Conservation (phyloP, 2,329 filamentous ascomycete species). For the Magnaporthales sp. region DNA sequence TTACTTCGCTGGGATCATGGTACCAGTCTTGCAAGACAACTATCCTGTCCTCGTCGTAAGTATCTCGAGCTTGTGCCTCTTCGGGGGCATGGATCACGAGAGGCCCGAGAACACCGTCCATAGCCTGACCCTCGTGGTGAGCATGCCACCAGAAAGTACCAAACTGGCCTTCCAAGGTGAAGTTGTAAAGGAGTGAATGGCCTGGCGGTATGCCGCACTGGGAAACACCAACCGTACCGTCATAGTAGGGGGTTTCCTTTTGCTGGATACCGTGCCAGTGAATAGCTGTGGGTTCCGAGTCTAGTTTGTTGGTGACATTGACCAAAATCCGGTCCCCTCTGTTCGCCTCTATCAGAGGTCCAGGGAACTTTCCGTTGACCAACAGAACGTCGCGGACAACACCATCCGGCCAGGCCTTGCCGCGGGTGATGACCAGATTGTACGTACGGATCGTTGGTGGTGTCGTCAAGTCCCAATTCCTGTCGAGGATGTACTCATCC, state of each 20-base stretch:
- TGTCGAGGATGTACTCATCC: conserved; percentile 6
- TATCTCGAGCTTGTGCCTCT: conserved; percentile 35
- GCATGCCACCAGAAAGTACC: conserved; percentile 46
- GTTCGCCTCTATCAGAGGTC: conserved; percentile 62
- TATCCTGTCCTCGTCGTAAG: conserved; percentile 46
- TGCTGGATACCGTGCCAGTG: conserved; percentile 11
- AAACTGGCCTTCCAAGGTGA: conserved; percentile 33
- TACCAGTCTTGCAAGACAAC: conserved; percentile 69
- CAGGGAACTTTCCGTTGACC: conserved; percentile 67
- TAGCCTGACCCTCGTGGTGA: conserved; percentile 51
- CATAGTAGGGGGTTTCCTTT: conserved; percentile 6
- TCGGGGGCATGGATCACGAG: conserved; percentile 55
- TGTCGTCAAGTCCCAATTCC: conserved; percentile 44
- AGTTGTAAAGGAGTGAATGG: conserved; percentile 47
- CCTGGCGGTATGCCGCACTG: conserved; percentile 49
- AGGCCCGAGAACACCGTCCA: conserved; percentile 56
- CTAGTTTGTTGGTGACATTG: conserved; percentile 47
- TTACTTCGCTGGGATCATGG: conserved; percentile 41
- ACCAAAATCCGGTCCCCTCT: conserved; percentile 63
- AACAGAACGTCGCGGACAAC: conserved; percentile 23
- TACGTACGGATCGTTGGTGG: conserved; percentile 43
- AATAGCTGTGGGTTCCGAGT: conserved; percentile 6
- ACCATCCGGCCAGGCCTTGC: conserved; percentile 25
- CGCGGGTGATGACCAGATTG: conserved; percentile 49
- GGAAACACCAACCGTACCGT: conserved; percentile 33